Evolutionary conservation across 2,329 filamentous ascomycete genomes (phyloP).

Genomic region (Fusarium torreyae): DNA sequence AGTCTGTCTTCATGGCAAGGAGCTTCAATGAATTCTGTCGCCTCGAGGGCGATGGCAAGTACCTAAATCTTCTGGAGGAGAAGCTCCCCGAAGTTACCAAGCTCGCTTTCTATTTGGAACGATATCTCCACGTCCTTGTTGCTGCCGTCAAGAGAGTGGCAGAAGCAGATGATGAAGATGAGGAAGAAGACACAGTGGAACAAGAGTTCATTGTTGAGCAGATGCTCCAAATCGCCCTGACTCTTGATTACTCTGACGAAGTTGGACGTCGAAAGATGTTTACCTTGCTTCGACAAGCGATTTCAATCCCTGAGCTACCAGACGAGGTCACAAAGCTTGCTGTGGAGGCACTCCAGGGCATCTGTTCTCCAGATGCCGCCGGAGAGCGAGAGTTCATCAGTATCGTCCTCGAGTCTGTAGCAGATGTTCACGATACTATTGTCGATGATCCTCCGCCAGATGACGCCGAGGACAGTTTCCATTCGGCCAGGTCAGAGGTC

Average conservation of each 20-base stretch:
- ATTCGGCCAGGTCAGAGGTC: conserved; percentile 90
- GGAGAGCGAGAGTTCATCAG: conserved; percentile 88
- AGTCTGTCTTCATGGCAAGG: conserved; percentile 90
- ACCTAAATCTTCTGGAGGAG: conserved; percentile 84
- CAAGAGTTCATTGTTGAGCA: conserved; percentile 98
- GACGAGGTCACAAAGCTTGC: conserved; percentile 93
- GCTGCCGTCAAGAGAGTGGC: conserved; percentile 73
- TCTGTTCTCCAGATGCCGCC: conserved; percentile 81
- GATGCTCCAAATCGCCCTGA: conserved; percentile 90
- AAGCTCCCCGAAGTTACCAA: conserved; percentile 96
- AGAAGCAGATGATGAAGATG: conserved; percentile 67
- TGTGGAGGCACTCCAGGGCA: conserved; percentile 84
- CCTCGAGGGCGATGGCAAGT: conserved; percentile 79
- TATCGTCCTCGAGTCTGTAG: conserved; percentile 91
- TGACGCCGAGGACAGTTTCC: conserved; percentile 82
- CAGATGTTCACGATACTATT: conserved; percentile 96
- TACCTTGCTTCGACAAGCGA: conserved; percentile 84
- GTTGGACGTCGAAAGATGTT: conserved; percentile 97
- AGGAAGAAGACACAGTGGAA: conserved; percentile 88
- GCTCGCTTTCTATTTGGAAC: conserved; percentile 87
- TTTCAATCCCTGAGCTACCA: conserved; percentile 89
- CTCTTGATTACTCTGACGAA: conserved; percentile 97
- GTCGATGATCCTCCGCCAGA: conserved; percentile 75
- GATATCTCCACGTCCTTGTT: conserved; percentile 79
- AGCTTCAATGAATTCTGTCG: conserved; percentile 97